These are phyloP conservation scores for Hypoxylon rickii DNA, from an alignment of 495 filamentous ascomycete species.

Conservation along the genomic window DNA sequence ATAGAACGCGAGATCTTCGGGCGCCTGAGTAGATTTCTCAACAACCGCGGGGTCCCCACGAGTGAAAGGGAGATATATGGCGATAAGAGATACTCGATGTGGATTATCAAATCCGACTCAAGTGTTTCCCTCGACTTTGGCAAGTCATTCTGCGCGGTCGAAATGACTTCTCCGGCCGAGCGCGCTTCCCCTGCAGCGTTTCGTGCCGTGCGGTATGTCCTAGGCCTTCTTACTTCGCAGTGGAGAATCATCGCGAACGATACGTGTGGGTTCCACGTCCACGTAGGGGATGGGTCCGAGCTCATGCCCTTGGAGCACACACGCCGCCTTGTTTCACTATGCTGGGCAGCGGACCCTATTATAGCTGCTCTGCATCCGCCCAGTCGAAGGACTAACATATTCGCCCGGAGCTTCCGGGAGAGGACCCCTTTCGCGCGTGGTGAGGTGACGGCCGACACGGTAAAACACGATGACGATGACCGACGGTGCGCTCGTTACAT, in stretches of 20 bases:
- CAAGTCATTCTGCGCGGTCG: not conserved
- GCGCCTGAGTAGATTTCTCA: not conserved
- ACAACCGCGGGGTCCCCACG: not conserved
- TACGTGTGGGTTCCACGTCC: conserved; percentile 42
- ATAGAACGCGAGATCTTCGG: no score
- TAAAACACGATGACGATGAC: not conserved
- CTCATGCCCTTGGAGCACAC: conserved; percentile 29
- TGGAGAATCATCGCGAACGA: conserved; percentile 32
- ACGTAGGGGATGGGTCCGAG: conserved; percentile 37
- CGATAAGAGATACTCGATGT: not conserved
- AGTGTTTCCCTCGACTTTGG: not conserved
- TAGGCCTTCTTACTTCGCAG: conserved; percentile 19
- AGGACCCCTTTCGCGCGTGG: conserved; percentile 2
- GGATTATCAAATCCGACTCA: not conserved
- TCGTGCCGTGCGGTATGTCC: not conserved
- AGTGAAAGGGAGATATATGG: not conserved
- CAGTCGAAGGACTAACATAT: not conserved
- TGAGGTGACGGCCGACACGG: not conserved
- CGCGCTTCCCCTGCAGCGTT: conserved; percentile 10
- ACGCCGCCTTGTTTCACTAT: conserved; percentile 36
- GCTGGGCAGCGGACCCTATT: conserved; percentile 40
- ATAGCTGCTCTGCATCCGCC: conserved; percentile 39
- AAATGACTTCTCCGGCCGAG: conserved; percentile 14
- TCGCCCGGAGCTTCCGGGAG: conserved; percentile 12
- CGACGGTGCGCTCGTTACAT: not conserved